Percentiles rank a stretch among this genome's conserved stretches.
These are phyloP conservation scores for Primulina eburnea DNA, from an alignment of 257 asterid species.

Conservation along the genomic window DNA sequence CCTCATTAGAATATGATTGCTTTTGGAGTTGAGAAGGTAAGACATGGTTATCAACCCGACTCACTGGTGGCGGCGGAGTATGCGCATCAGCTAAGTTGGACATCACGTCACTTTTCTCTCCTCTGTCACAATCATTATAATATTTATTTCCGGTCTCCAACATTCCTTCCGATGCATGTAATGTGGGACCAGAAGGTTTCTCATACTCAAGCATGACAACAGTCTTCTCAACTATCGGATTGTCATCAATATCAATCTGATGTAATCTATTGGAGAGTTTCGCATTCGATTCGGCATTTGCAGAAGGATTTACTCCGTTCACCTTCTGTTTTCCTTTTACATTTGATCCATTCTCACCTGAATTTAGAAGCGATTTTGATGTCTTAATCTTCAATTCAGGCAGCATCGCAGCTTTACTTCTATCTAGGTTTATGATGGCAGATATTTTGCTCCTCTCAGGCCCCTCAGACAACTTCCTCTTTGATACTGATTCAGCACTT, in stretches of 20 bases:
- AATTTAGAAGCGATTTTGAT: slow-evolving; percentile 36
- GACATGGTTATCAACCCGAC: slow-evolving; percentile 37
- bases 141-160: slow-evolving; percentile 26
- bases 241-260: slow-evolving; percentile 57
- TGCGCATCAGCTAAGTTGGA: slow-evolving; percentile 35
- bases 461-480: slow-evolving; percentile 52
- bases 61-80: slow-evolving; percentile 43
- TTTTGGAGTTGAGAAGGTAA: slow-evolving; percentile 31
- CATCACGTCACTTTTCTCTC: slow-evolving; percentile 31
- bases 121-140: slow-evolving; percentile 25
- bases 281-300: slow-evolving; percentile 36
- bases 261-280: slow-evolving; percentile 29
- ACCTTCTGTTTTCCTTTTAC: slow-evolving; percentile 28
- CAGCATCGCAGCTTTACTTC: slow-evolving; percentile 73
- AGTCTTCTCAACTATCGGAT: slow-evolving; percentile 70
- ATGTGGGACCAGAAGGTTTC: slow-evolving; percentile 49
- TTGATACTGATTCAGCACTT: slow-evolving; percentile 51
- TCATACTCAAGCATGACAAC: slow-evolving; percentile 75
- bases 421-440: slow-evolving; percentile 73
- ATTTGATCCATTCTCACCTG: slow-evolving; percentile 31
- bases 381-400: slow-evolving; percentile 80
- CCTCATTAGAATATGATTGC: slow-evolving; percentile 47
- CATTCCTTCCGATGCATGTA: slow-evolving; percentile 37
- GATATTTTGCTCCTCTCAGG: slow-evolving; percentile 75
- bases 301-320: slow-evolving; percentile 34